phyloP scores from a whole-genome alignment of 1,139 yeast species.

The Wickerhamiella infanticola region DNA sequence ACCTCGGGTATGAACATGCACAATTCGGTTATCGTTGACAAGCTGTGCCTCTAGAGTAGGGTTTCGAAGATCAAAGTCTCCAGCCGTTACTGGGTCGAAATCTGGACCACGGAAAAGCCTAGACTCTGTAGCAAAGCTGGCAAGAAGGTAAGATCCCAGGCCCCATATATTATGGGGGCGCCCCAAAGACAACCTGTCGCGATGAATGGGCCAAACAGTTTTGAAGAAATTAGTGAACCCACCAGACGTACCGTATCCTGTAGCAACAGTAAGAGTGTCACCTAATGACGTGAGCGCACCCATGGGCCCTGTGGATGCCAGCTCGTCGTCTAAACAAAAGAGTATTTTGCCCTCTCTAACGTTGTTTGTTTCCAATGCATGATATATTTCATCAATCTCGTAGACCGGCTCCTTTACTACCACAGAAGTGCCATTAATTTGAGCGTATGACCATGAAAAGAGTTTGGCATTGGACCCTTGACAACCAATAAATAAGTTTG shows the following conservation, averaged over 20 bases:
- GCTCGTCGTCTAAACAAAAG: constrained; percentile 32
- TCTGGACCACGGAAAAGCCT: not conserved
- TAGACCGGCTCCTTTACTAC: not conserved
- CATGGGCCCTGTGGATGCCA: constrained; percentile 62
- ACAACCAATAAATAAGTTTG: constrained; percentile 30
- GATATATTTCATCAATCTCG: not conserved
- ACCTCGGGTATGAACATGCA: constrained; percentile 2
- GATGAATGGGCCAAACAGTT: constrained; percentile 41
- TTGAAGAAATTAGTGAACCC: constrained; percentile 50
- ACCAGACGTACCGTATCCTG: constrained; percentile 47
- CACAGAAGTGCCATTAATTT: not conserved
- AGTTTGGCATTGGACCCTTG: constrained; percentile 31
- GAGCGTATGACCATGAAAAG: constrained; percentile 16
- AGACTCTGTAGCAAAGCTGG: not conserved
- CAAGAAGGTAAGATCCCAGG: not conserved
- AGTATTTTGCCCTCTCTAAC: constrained; percentile 11
- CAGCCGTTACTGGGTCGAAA: not conserved
- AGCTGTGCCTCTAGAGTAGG: not conserved
- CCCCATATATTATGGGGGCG: not conserved
- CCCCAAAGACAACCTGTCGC: not conserved
- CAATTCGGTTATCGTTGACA: not conserved
- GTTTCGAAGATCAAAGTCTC: not conserved
- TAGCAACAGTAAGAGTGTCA: constrained; percentile 48
- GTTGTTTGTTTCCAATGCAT: constrained; percentile 1
- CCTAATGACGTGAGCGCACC: constrained; percentile 9